phyloP scores from a whole-genome alignment of 768 basidiomycete genomes.

The Psilocybe azurescens region DNA sequence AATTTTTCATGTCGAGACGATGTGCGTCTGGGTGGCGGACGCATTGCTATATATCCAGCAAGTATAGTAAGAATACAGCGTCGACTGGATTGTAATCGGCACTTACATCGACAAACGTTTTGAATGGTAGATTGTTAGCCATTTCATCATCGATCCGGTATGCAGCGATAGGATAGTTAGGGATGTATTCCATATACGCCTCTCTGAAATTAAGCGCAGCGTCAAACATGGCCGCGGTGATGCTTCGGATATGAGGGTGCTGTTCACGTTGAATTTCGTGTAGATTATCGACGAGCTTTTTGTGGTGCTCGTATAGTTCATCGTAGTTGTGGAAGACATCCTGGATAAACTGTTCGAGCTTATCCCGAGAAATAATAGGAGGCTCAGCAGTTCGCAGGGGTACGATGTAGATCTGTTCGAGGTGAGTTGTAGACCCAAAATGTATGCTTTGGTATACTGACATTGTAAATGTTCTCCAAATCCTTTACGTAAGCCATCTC shows the following conservation, averaged over 20 bases:
- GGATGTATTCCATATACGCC: constrained; percentile 91
- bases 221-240: constrained; percentile 86
- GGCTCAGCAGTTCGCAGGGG: constrained; percentile 77
- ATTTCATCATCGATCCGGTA: constrained; percentile 89
- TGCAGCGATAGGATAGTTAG: constrained; percentile 92
- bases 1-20: constrained; percentile 89
- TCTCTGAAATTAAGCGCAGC: constrained; percentile 93
- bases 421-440: background rate
- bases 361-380: constrained; percentile 76
- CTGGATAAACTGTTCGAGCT: constrained; percentile 75
- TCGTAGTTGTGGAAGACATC: constrained; percentile 91
- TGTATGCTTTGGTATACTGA: constrained; percentile 37
- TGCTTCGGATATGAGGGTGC: constrained; percentile 75
- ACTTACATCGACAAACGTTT: constrained; percentile 79
- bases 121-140: constrained; percentile 81
- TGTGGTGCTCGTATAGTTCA: constrained; percentile 78
- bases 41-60: constrained; percentile 37
- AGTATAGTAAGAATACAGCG: constrained; percentile 1
- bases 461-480: constrained; percentile 82
- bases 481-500: constrained; percentile 97
- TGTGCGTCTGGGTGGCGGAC: constrained; percentile 76
- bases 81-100: background rate
- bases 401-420: constrained; percentile 75
- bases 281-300: constrained; percentile 76
- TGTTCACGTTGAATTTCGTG: constrained; percentile 90